A percentile compares a stretch with the other conserved stretches of the same genome.
Conservation (phyloP, 768 basidiomycete genomes). For the Hortiboletus campestris region DNA sequence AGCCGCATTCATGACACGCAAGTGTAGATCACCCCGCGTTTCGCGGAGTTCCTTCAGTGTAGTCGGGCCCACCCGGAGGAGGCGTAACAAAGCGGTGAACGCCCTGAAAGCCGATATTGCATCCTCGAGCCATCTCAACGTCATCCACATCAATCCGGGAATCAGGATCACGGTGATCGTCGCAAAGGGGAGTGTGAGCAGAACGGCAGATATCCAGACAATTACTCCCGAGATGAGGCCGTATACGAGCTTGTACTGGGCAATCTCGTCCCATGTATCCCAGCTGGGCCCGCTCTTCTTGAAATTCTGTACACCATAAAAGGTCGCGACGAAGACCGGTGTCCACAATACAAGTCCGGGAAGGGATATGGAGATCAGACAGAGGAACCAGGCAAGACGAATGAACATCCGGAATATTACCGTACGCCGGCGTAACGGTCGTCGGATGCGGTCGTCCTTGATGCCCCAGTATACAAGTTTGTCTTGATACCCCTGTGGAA, state of each 20-base stretch:
- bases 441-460: constrained; percentile 83
- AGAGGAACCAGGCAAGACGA: constrained; percentile 60
- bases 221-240: constrained; percentile 71
- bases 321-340: constrained; percentile 72
- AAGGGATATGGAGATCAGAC: constrained; percentile 62
- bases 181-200: constrained; percentile 63
- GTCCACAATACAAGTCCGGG: constrained; percentile 83
- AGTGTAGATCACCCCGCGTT: constrained; percentile 55
- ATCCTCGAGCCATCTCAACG: constrained; percentile 86
- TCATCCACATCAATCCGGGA: constrained; percentile 85
- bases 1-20: constrained; percentile 67
- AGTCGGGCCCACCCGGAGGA: constrained; percentile 60
- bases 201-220: constrained; percentile 57
- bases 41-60: constrained; percentile 54
- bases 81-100: constrained; percentile 54
- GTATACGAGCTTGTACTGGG: constrained; percentile 84
- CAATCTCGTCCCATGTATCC: constrained; percentile 89
- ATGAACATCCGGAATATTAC: constrained; percentile 65
- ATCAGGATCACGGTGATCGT: constrained; percentile 56
- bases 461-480: constrained; percentile 62
- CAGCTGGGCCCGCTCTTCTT: constrained; percentile 80
- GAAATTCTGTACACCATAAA: constrained; percentile 69
- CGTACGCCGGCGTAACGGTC: constrained; percentile 50
- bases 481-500: constrained; percentile 67
- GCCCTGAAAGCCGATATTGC: constrained; percentile 78